A percentile compares a stretch with the other conserved stretches of the same genome.
Conservation (phyloP, 129 eudicot genomes). For the Lactuca sativa region DNA sequence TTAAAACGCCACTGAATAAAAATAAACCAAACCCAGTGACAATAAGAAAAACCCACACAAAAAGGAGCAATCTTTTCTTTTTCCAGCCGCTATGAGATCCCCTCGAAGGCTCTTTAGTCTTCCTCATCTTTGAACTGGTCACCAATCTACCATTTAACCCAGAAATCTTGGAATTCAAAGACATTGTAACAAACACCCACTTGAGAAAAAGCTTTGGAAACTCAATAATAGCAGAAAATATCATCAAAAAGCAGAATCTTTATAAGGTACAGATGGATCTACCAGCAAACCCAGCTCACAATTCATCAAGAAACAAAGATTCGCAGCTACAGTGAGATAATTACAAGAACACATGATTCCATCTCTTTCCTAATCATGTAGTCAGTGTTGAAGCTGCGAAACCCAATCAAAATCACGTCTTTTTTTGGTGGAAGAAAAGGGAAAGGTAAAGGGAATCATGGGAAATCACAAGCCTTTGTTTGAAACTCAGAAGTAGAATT, state of each 20-base stretch:
- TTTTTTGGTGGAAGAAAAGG: conserved; percentile 29
- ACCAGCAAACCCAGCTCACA: conserved; percentile 34
- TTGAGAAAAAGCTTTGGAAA: conserved; percentile 40
- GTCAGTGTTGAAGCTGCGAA: conserved; percentile 24
- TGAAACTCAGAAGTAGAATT: conserved; percentile 32
- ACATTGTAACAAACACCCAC: conserved; percentile 58
- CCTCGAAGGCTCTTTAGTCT: conserved; percentile 37
- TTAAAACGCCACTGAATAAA: conserved; percentile 30
- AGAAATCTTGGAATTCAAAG: conserved; percentile 50
- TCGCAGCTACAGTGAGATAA: conserved; percentile 26
- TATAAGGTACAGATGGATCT: conserved; percentile 31
- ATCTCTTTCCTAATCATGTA: neutral
- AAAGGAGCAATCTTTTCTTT: conserved; percentile 38
- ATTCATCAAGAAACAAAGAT: conserved; percentile 22
- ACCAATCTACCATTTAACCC: conserved; percentile 46
- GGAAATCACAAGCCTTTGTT: conserved; percentile 35
- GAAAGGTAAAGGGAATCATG: conserved; percentile 34
- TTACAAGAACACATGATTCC: conserved; percentile 12
- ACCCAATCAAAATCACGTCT: conserved; percentile 32
- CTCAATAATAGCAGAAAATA: conserved; percentile 37
- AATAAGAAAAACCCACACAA: conserved; percentile 34
- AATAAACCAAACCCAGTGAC: conserved; percentile 44
- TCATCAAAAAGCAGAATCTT: conserved; percentile 43
- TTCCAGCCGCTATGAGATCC: conserved; percentile 41
- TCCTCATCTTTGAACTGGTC: conserved; percentile 43